A percentile compares a stretch with the other conserved stretches of the same genome.
Conservation (phyloP, 1,139 yeast genomes). For the Diutina neorugosa region DNA sequence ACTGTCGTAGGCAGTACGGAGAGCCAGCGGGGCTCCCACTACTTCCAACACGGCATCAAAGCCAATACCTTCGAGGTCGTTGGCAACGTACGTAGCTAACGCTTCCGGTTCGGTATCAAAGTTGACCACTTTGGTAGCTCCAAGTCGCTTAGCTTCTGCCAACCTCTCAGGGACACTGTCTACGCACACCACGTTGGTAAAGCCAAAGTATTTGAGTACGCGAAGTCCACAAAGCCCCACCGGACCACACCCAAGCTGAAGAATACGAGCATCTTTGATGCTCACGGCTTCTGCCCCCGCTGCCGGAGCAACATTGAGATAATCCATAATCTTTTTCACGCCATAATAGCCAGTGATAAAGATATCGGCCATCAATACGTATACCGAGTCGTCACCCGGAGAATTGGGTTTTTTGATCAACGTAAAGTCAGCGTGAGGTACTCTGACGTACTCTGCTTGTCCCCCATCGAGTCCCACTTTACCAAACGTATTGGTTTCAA, state of each 20-base stretch:
- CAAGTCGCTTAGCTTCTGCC: slow-evolving; percentile 31
- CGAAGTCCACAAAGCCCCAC: slow-evolving; percentile 48
- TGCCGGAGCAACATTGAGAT: slow-evolving; percentile 8
- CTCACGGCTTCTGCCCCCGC: background rate
- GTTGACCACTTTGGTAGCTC: slow-evolving; percentile 31
- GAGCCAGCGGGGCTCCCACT: slow-evolving; percentile 42
- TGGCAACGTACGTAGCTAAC: slow-evolving; percentile 11
- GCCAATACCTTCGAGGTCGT: slow-evolving; percentile 20
- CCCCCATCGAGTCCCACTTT: slow-evolving; percentile 43
- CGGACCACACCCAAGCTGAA: slow-evolving; percentile 56
- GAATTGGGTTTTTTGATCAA: slow-evolving; percentile 27
- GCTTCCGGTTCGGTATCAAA: slow-evolving; percentile 21
- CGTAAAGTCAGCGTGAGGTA: slow-evolving; percentile 45
- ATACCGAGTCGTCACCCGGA: slow-evolving; percentile 19
- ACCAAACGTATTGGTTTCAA: slow-evolving; percentile 41
- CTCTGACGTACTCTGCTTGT: slow-evolving; percentile 47
- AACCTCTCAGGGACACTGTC: slow-evolving; percentile 40
- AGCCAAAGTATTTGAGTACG: slow-evolving; percentile 34
- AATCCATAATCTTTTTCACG: slow-evolving; percentile 28
- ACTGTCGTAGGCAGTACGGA: slow-evolving; percentile 37
- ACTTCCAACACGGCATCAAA: slow-evolving; percentile 50
- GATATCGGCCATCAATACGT: slow-evolving; percentile 54
- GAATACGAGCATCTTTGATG: slow-evolving; percentile 22
- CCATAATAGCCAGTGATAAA: slow-evolving; percentile 58
- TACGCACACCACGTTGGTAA: slow-evolving; percentile 34